Base-by-base conservation (phyloP, 768 basidiomycete species). In the Gyrodon lividus region DNA sequence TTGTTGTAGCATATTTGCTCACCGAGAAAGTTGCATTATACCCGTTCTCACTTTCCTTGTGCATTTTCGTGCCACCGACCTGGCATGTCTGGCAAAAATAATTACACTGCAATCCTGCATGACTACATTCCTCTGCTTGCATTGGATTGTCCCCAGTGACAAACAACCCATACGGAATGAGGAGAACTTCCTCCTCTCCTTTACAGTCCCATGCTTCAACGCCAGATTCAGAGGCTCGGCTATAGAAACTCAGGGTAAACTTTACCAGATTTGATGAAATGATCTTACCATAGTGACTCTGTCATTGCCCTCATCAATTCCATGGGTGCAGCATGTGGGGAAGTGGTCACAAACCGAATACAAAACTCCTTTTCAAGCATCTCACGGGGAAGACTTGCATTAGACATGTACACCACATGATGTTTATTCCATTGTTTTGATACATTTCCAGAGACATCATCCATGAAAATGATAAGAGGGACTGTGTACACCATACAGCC, bases 101-200 rank as follows among this genome's bases (percentile, higher is more conserved):
- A 34, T 78, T 79, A 10, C 74, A 74, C 1, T 67, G 63, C 0
- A 64, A 59, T 0, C 77, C 74, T 34, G 72, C 74, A 26, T 80
- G 78, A 0, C 67, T 66, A 4, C 63, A 68, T 1, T 58, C 52
- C n/a, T n/a, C n/a, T n/a, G n/a, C n/a, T n/a, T n/a, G n/a, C n/a
- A 71, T 60, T 0, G 73, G 76, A 52, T 77, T 77, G 46, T 77
- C 72, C 0, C 68, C 72, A 0, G 69, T 70, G 0, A 56, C 50
- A 33, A 68, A 72, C 19, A 71, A 59, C 0, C 48, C 58, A 38
- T 61, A 46, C 30, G 45, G 35, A 37, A 47, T 2, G 23, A 60
- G 43, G 52, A 35, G 42, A 10, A 67, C 61, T 12, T 63, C 48
- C 10, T 60, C 42, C 0, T 66, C 58, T 0, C 59, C 55, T 0